Evolutionary conservation across 2,329 filamentous ascomycete species (phyloP), one percentile per base, ranked within the genome.

Genomic region (Plectosphaerella plurivora): DNA sequence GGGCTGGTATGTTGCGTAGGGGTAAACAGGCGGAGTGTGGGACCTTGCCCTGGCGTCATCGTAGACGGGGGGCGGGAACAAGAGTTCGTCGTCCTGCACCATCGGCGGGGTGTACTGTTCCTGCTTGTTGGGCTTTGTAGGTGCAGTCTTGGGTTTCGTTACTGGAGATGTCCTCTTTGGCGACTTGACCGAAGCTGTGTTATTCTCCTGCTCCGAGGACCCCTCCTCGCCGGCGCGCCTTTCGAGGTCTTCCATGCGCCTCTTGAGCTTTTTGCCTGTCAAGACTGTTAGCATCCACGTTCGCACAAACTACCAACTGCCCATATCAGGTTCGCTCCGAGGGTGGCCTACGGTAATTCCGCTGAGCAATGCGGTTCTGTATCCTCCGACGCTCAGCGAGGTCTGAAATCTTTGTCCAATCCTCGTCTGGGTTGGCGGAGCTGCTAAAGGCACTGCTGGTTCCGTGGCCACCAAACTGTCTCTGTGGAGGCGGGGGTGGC

Each of bases 361-460:
- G 87, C 75, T 97, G 93, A 61, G 93, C 93, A 79, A 97, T 97
- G 62, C 93, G 86, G 76, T 97, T 97, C 74, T 97, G 92, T 75
- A 97, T 96, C 67, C 92, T 84, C 64, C 92, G 81, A 66, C 94
- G 86, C 75, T 97, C 93, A 49, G 92, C 93, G 55, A 97, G 86
- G 71, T 97, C 93, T 53, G 93, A 96, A 69, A 97, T 96, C 83
- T 97, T 96, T 67, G 93, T 97, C 93, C 93, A 97, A 76, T 97
- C 93, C 75, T 97, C 93, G 66, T 97, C 92, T 51, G 93, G 89
- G 70, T 96, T 95, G 63, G 92, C 93, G 58, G 91, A 95, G 63
- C 88, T 88, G 73, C 90, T 95, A 78, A 96, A 96, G 62, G 93
- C 93, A 73, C 91, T 96, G 76, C 91, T 96, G 56, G 89, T 95